Percentiles rank a stretch among this genome's conserved stretches.
phyloP scores from a whole-genome alignment of 257 asterid genomes.

The Mitragyna speciosa region DNA sequence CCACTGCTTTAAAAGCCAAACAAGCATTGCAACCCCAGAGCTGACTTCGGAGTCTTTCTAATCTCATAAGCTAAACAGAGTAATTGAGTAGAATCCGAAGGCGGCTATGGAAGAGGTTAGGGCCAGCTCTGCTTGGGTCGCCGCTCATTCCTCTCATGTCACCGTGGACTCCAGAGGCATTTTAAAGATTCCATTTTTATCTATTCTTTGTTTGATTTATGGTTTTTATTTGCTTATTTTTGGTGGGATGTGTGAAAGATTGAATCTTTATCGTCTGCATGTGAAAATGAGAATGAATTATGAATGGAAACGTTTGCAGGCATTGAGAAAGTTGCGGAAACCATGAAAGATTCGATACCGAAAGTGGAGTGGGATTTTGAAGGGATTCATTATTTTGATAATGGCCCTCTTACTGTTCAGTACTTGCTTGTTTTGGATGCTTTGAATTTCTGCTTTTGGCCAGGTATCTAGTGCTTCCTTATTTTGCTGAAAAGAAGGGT shows the following conservation, averaged over 20 bases:
- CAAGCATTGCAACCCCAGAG: too few relatives aligned
- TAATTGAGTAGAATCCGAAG: background rate
- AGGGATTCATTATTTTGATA: constrained; percentile 91
- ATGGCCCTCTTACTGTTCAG: constrained; percentile 93
- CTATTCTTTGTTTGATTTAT: background rate
- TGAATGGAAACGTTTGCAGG: constrained; percentile 40
- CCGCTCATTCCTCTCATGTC: constrained; percentile 79
- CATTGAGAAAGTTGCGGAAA: constrained; percentile 66
- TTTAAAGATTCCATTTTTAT: background rate
- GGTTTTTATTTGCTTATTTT: background rate
- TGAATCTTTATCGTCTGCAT: background rate
- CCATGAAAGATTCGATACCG: constrained; percentile 64
- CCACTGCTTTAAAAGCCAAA: background rate
- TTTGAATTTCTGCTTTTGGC: constrained; percentile 97
- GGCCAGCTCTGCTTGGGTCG: constrained; percentile 88
- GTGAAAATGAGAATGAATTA: background rate
- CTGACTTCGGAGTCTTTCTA: too few relatives aligned
- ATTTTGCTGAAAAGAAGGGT: background rate
- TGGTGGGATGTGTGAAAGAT: background rate
- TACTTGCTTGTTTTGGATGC: constrained; percentile 91
- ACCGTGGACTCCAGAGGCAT: constrained; percentile 70
- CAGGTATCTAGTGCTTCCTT: constrained; percentile 48
- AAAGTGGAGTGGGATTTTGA: constrained; percentile 96
- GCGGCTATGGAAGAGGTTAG: constrained; percentile 77
- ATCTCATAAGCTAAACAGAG: background rate